phyloP scores from a whole-genome alignment of 169 alveolate genomes.

The Cyclospora cayetanensis region DNA sequence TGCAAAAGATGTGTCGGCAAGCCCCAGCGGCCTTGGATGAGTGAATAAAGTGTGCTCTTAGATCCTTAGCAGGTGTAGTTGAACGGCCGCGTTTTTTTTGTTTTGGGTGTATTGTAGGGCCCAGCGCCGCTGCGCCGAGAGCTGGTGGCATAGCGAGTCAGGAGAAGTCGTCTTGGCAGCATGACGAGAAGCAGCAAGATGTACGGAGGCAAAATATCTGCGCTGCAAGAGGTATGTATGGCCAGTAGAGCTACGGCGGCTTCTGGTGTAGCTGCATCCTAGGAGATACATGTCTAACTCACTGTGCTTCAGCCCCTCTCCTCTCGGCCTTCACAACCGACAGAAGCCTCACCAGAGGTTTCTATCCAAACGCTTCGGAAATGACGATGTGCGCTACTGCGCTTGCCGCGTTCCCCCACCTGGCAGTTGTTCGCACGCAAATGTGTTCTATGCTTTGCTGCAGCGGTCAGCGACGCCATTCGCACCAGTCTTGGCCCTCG shows the following conservation, averaged over 20 bases:
- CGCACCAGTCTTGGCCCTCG: slow-evolving; percentile 99
- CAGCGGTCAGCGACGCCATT: slow-evolving; percentile 97
- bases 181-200: slow-evolving; percentile 69
- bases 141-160: neutral
- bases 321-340: too few species aligned
- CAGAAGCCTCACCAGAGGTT: neutral
- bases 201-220: slow-evolving; percentile 69
- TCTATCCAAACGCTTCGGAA: neutral
- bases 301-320: too few species aligned
- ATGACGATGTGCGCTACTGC: neutral
- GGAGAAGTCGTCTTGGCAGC: slow-evolving; percentile 2
- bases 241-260: too few species aligned
- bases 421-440: neutral
- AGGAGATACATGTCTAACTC: too few species aligned
- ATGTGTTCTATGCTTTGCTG: neutral
- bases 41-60: too few species aligned
- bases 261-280: too few species aligned
- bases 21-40: too few species aligned
- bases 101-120: too few species aligned
- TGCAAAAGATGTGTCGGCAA: too few species aligned
- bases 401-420: neutral
- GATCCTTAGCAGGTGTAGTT: too few species aligned
- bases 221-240: slow-evolving; percentile 77
- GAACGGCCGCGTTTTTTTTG: too few species aligned
- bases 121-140: neutral